Percentiles rank a stretch among this genome's conserved stretches.
These are phyloP conservation scores for Leucocoprinus sp. DNA, from an alignment of 768 basidiomycete species.

Conservation along the genomic window DNA sequence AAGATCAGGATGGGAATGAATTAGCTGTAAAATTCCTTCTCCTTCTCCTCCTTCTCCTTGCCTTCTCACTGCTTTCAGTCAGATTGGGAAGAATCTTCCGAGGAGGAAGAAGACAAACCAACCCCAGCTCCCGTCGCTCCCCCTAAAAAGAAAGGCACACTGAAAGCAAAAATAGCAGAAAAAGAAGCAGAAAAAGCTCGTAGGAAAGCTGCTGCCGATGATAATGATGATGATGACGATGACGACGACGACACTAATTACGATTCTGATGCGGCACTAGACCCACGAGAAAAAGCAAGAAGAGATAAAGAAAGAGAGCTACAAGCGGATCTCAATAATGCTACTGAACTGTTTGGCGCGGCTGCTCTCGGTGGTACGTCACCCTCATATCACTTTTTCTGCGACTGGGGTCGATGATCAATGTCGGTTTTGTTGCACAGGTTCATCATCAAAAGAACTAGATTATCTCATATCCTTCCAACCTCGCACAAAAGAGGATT, in stretches of 20 bases:
- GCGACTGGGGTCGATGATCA: not conserved
- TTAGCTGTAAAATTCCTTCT: too few species aligned
- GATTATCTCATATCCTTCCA: slow-evolving; percentile 67
- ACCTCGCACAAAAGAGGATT: slow-evolving; percentile 88
- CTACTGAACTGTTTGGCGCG: slow-evolving; percentile 73
- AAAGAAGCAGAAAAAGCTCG: slow-evolving; percentile 75
- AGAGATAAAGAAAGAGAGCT: slow-evolving; percentile 76
- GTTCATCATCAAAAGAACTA: slow-evolving; percentile 59
- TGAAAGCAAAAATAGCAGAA: slow-evolving; percentile 89
- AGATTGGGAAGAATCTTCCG: slow-evolving; percentile 73
- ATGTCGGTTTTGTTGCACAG: slow-evolving; percentile 28
- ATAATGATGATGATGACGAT: too few species aligned
- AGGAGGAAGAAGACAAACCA: slow-evolving; percentile 45
- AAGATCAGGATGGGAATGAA: slow-evolving; percentile 79
- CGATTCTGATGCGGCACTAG: slow-evolving; percentile 67
- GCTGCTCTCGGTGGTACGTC: slow-evolving; percentile 54
- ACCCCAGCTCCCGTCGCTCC: slow-evolving; percentile 42
- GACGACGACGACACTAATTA: slow-evolving; percentile 45
- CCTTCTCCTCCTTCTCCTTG: slow-evolving; percentile 22
- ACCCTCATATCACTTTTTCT: not conserved
- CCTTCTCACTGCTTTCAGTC: slow-evolving; percentile 39
- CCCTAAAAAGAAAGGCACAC: slow-evolving; percentile 85
- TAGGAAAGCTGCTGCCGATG: slow-evolving; percentile 28
- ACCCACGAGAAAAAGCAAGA: slow-evolving; percentile 71
- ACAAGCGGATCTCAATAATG: slow-evolving; percentile 79